These are phyloP conservation scores for Flaveria linearis DNA, from an alignment of 129 eudicot species.

Conservation along the genomic window DNA sequence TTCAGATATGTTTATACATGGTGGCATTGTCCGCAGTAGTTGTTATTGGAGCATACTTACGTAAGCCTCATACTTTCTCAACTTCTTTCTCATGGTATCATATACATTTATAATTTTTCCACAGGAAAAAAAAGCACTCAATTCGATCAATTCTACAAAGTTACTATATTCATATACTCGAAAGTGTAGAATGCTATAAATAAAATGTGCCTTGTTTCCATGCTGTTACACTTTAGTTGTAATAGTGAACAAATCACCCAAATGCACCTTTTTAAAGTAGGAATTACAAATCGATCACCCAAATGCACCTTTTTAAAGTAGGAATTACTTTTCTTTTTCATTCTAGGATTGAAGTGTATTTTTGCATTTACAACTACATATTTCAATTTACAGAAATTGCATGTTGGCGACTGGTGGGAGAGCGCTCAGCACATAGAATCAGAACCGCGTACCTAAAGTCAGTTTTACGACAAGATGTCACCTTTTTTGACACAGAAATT, in stretches of 20 bases:
- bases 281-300: neutral
- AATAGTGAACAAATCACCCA: neutral
- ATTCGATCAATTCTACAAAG: too few species aligned
- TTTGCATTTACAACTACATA: neutral
- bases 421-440: constrained; percentile 78
- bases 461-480: constrained; percentile 69
- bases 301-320: neutral
- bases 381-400: constrained; percentile 55
- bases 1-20: constrained; percentile 71
- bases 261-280: neutral
- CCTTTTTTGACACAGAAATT: constrained; percentile 68
- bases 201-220: too few species aligned
- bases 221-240: too few species aligned
- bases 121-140: too few species aligned
- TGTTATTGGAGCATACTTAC: constrained; percentile 78
- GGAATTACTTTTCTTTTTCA: too few species aligned
- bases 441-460: constrained; percentile 75
- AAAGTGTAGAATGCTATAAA: too few species aligned
- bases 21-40: constrained; percentile 58
- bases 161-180: too few species aligned
- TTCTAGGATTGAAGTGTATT: neutral
- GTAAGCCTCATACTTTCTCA: constrained; percentile 35
- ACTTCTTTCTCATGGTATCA: neutral
- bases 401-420: constrained; percentile 87
- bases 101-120: too few species aligned